Base-by-base conservation (phyloP, 108 stramenopile genomes). In the Skeletonema tropicum region DNA sequence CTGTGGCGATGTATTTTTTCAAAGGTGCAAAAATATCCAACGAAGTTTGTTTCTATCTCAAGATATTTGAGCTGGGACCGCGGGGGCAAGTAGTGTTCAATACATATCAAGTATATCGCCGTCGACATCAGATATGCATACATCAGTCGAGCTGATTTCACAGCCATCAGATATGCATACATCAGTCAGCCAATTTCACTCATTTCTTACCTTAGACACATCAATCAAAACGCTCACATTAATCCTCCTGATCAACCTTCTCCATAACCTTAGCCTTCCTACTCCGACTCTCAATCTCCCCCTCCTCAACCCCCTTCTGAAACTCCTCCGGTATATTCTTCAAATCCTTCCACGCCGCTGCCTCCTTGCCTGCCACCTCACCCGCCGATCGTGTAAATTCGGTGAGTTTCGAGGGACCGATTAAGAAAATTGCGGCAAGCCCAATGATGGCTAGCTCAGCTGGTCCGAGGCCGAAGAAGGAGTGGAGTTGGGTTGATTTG, bases 261-360 rank as follows among this genome's bases (percentile, higher is more conserved):
- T 90, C 78, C 83, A 92, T 89, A 31, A 60, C 55, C 83, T 90
- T 89, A 17, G 92, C 92, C 73, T 89, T 93, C 23, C 83, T 73
- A 17, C 87, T 64, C 57, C 85, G 72, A 7, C 85, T 86, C 68
- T 90, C 83, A 58, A 71, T 73, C 68, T 91, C 90, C 7, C 89
- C 90, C 73, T 92, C 91, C 57, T 90, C 86, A 38, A 91, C 45
- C 0, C 93, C 93, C 84, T 91, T 91, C 60, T 86, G 75, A 79
- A 94, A 94, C 57, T 92, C 91, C 55, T 90, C 85, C 10, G 91
- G 91, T 32, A 92, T 87, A 25, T 75, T 60, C 67, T 77, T 83
- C 38, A 87, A 46, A 23, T 83, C 87, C 25, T 74, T 41, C 46
- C 52, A 73, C 32, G 73, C 81, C 5, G 73, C 75, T 67, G 86